These are phyloP conservation scores for Naganishia liquefaciens DNA, from an alignment of 1,284 basidiomycete species.

Conservation along the genomic window DNA sequence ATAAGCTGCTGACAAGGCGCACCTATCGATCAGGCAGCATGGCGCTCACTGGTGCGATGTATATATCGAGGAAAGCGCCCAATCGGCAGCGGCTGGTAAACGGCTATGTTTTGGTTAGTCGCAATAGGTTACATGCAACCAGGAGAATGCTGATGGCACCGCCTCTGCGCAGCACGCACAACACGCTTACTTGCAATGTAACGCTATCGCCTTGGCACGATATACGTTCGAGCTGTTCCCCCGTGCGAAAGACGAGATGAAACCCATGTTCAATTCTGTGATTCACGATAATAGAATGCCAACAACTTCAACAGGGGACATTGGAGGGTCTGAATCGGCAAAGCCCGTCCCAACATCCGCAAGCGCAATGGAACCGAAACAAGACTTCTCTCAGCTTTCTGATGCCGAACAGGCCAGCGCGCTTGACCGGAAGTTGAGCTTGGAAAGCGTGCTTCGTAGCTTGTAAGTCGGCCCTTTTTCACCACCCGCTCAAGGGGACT, in stretches of 20 bases:
- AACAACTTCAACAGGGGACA: too few relatives aligned
- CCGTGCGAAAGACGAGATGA: not conserved
- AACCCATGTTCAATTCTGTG: too few relatives aligned
- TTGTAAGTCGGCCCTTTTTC: not conserved
- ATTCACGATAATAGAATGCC: too few relatives aligned
- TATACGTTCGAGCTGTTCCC: conserved; percentile 12
- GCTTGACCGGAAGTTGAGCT: conserved; percentile 18
- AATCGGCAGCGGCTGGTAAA: conserved; percentile 1
- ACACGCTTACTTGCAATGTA: conserved; percentile 1
- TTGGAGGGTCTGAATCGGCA: too few relatives aligned
- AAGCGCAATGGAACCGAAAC: too few relatives aligned
- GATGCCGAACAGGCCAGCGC: not conserved
- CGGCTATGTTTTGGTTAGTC: conserved; percentile 11
- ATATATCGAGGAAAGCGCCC: not conserved
- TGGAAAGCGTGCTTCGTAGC: conserved; percentile 24
- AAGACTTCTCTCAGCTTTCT: too few relatives aligned
- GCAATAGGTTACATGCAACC: not conserved
- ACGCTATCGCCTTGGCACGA: conserved; percentile 2
- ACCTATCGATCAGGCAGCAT: not conserved
- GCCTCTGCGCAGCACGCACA: conserved; percentile 9
- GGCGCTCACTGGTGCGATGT: conserved; percentile 12
- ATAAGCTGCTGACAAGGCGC: not conserved
- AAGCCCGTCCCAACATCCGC: too few relatives aligned
- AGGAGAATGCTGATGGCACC: not conserved
- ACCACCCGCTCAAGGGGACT: not conserved